Base-by-base conservation (phyloP, 2,329 filamentous ascomycete genomes). In the Cladosporium sp. region DNA sequence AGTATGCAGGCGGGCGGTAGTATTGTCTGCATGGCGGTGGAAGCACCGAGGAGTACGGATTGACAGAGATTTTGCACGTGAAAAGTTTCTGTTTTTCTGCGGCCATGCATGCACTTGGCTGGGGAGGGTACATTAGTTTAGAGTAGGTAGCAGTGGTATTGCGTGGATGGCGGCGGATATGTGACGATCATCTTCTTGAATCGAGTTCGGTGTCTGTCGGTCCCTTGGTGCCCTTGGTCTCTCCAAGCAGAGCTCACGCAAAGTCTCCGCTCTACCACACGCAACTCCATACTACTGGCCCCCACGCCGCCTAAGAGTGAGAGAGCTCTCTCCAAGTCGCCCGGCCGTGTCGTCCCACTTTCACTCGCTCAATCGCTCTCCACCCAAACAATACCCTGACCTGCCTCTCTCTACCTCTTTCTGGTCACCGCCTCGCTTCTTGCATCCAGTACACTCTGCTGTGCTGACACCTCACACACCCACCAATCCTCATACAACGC, bases 291-390 rank as follows among this genome's bases (percentile, higher is more conserved):
- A 44, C 38, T 44, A 44, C 38, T 44, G 38, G 38, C 38, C 55
- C 24, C 32, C 38, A 38, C 38, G 38, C 51, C 4, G 24, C 24
- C 24, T 14, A 7, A 7, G 10, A 28, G 47, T 24, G 26, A 11
- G 51, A 44, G 38, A 44, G 38, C 38, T 44, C 18, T 44, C 51
- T 52, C 26, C 47, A 51, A 51, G 21, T 51, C 47, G 47, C 47
- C 47, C 47, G 36, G 47, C 55, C 55, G 34, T 54, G 51, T 28
- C 51, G 57, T 59, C 34, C 57, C 38, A 59, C 57, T 59, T 21
- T 24, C 55, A 26, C 34, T 26, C 36, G 15, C 18, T 21, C 28
- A 30, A 30, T 30, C 57, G 57, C 28, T 54, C 51, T 54, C 51
- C 51, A 54, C 51, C 51, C 51, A 54, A 54, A 21, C 51, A 54